These are phyloP conservation scores for Pyrenophora teres DNA, from an alignment of 2,329 filamentous ascomycete species.

Conservation along the genomic window DNA sequence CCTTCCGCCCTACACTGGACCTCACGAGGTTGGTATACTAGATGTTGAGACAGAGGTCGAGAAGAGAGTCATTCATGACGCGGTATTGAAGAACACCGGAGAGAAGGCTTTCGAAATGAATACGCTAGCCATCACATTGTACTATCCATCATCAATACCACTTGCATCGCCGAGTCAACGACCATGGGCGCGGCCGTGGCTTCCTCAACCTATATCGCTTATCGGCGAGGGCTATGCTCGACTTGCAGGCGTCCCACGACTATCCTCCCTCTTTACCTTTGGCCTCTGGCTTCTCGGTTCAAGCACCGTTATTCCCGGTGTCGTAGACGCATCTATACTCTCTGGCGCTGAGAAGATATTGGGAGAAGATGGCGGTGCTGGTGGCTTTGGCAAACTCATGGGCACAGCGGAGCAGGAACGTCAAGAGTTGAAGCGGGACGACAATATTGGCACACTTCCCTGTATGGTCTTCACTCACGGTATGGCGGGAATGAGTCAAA, in stretches of 20 bases:
- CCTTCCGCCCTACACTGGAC: slow-evolving; percentile 51
- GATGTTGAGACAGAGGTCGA: slow-evolving; percentile 51
- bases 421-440: slow-evolving; percentile 32
- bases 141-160: slow-evolving; percentile 49
- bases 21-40: slow-evolving; percentile 51
- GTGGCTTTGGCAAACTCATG: slow-evolving; percentile 22
- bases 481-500: slow-evolving; percentile 52
- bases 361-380: slow-evolving; percentile 25
- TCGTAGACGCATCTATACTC: slow-evolving; percentile 51
- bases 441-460: slow-evolving; percentile 41
- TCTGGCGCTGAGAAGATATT: slow-evolving; percentile 26
- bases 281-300: slow-evolving; percentile 51
- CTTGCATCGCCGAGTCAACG: slow-evolving; percentile 24
- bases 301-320: slow-evolving; percentile 50
- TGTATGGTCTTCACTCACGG: slow-evolving; percentile 55
- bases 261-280: slow-evolving; percentile 47
- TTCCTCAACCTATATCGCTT: slow-evolving; percentile 51
- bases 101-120: slow-evolving; percentile 51
- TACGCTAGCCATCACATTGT: slow-evolving; percentile 53
- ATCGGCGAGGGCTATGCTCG: slow-evolving; percentile 53
- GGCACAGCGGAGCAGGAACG: slow-evolving; percentile 26
- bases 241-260: slow-evolving; percentile 44
- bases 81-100: slow-evolving; percentile 46
- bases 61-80: slow-evolving; percentile 43
- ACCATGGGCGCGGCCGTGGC: slow-evolving; percentile 50